phyloP scores from a whole-genome alignment of 495 filamentous ascomycete species.

The Penicillium pulvis region DNA sequence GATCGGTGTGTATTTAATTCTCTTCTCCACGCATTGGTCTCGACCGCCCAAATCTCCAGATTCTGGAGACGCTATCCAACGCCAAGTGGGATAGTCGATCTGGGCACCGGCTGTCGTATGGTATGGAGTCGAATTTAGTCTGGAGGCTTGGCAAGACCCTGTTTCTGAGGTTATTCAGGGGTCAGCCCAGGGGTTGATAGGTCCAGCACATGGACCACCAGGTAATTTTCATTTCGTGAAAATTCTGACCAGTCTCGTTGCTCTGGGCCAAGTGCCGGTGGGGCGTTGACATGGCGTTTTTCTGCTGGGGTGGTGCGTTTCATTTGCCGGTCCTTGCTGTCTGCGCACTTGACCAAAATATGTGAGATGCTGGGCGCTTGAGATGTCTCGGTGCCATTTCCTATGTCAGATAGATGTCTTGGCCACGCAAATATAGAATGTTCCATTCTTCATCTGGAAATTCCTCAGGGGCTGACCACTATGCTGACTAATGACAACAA shows the following conservation, averaged over 20 bases:
- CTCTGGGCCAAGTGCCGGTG: not conserved
- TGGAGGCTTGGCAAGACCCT: constrained; percentile 24
- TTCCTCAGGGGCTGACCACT: not conserved
- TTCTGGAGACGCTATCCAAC: constrained; percentile 4
- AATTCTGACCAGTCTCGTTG: not conserved
- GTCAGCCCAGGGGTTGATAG: not conserved
- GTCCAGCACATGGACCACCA: not conserved
- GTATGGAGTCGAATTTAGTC: constrained; percentile 5
- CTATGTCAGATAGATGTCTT: not conserved
- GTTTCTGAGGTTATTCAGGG: constrained; percentile 28
- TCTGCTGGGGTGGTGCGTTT: not conserved
- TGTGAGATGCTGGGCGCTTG: not conserved
- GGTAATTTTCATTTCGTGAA: not conserved
- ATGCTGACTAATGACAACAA: not conserved
- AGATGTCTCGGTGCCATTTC: not conserved
- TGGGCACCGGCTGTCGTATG: constrained; percentile 11
- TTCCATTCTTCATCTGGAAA: not conserved
- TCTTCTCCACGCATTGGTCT: constrained; percentile 10
- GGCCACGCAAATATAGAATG: not conserved
- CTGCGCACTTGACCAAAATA: not conserved
- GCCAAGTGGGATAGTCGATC: constrained; percentile 25
- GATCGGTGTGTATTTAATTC: constrained; percentile 6
- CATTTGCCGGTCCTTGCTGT: not conserved
- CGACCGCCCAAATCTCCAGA: constrained; percentile 7
- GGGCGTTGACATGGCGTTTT: not conserved